Evolutionary conservation across 2,329 filamentous ascomycete species (phyloP).

Genomic region (Claviceps spartinae): DNA sequence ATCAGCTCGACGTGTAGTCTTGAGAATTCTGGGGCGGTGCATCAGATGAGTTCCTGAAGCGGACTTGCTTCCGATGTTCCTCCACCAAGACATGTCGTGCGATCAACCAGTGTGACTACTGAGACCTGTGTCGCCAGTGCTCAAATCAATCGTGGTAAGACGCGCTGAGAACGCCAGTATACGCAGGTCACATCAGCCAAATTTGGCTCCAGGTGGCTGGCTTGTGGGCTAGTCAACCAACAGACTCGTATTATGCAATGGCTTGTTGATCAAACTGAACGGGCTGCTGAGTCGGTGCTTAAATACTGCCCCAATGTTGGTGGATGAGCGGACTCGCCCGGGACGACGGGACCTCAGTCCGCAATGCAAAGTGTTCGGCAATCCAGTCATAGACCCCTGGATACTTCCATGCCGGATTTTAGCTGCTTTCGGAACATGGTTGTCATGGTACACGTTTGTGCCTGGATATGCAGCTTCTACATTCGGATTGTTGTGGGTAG

Average conservation of each 20-base stretch:
- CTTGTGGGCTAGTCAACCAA: neutral
- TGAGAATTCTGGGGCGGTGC: too few relatives aligned
- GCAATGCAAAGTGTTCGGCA: neutral
- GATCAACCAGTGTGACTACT: neutral
- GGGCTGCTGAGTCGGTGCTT: neutral
- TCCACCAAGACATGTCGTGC: neutral
- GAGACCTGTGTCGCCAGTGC: constrained; percentile 1
- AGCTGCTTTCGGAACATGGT: neutral
- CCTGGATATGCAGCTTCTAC: too few relatives aligned
- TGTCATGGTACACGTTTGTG: too few relatives aligned
- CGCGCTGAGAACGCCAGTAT: neutral
- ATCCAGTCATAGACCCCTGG: neutral
- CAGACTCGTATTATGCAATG: too few relatives aligned
- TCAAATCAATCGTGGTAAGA: neutral
- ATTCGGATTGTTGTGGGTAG: too few relatives aligned
- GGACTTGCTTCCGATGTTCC: neutral
- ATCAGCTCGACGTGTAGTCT: neutral
- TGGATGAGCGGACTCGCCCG: neutral
- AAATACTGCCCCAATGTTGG: neutral
- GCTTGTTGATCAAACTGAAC: too few relatives aligned
- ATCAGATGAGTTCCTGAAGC: neutral
- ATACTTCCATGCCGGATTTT: neutral
- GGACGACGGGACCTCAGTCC: neutral
- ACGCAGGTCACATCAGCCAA: neutral
- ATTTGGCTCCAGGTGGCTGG: neutral